Evolutionary conservation across 1,139 yeast genomes (phyloP).

Genomic region (Suhomyces terraborum): DNA sequence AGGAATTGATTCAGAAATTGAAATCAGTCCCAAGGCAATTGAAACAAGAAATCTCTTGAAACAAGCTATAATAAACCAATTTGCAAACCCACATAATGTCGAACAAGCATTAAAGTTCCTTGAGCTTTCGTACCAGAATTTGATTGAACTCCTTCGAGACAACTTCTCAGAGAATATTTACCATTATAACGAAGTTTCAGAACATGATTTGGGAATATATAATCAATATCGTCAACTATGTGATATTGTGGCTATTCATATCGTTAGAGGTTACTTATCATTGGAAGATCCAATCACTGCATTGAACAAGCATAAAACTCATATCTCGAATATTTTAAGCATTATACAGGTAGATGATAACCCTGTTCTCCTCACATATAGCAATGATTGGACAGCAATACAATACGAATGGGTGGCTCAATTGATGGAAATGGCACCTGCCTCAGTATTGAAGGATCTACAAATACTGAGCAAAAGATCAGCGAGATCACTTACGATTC

Average conservation of each 20-base stretch:
- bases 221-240: slow-evolving; percentile 45
- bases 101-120: slow-evolving; percentile 34
- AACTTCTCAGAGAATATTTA: slow-evolving; percentile 19
- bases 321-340: slow-evolving; percentile 47
- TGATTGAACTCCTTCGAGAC: slow-evolving; percentile 31
- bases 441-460: slow-evolving; percentile 27
- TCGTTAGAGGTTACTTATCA: slow-evolving; percentile 63
- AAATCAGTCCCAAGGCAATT: slow-evolving; percentile 40
- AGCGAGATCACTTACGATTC: slow-evolving; percentile 12
- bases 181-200: slow-evolving; percentile 21
- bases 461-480: slow-evolving; percentile 9
- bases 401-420: slow-evolving; percentile 60
- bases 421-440: slow-evolving; percentile 49
- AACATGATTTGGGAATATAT: slow-evolving; percentile 34
- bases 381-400: slow-evolving; percentile 44
- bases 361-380: slow-evolving; percentile 4
- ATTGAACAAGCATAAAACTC: slow-evolving; percentile 63
- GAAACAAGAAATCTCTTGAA: slow-evolving; percentile 45
- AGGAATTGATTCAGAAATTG: slow-evolving; percentile 32
- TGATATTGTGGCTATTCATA: slow-evolving; percentile 64
- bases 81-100: slow-evolving; percentile 36
- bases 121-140: slow-evolving; percentile 38
- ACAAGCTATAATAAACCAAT: slow-evolving; percentile 39
- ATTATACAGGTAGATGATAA: slow-evolving; percentile 14
- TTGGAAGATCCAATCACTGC: slow-evolving; percentile 61